Conservation (phyloP, 2,329 filamentous ascomycete species). For the Aspergillus fumigatiaffinis region DNA sequence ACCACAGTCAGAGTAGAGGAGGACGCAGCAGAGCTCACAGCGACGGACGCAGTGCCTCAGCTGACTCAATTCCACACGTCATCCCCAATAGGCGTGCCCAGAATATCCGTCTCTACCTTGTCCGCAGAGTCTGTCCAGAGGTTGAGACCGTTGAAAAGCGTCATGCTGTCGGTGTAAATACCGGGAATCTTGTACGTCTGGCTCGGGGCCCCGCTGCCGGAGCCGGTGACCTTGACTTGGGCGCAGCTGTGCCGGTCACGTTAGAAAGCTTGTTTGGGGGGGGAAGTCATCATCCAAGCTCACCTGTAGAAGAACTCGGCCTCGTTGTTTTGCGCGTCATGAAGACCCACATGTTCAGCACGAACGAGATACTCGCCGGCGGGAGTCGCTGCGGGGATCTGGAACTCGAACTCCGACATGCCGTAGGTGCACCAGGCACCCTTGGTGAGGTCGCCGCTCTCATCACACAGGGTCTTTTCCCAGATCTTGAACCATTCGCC, state of each 20-base stretch:
- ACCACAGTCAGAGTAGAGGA: too few species aligned
- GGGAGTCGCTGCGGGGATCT: conserved; percentile 39
- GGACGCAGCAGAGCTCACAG: too few species aligned
- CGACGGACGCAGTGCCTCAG: too few species aligned
- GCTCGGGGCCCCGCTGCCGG: conserved; percentile 28
- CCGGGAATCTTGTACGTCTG: conserved; percentile 14
- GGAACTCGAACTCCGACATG: conserved; percentile 24
- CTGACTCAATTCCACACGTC: conserved; percentile 5
- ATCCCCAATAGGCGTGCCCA: conserved; percentile 12
- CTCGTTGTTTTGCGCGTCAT: conserved; percentile 38
- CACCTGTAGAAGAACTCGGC: conserved; percentile 49
- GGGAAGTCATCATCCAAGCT: neutral
- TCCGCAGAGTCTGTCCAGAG: conserved; percentile 12
- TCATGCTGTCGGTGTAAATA: conserved; percentile 16
- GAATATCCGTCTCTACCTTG: conserved; percentile 8
- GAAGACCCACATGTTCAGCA: conserved; percentile 49
- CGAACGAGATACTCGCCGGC: conserved; percentile 50
- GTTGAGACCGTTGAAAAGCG: conserved; percentile 14
- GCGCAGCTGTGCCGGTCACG: conserved; percentile 21
- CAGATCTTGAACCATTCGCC: conserved; percentile 24
- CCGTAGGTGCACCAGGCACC: conserved; percentile 15
- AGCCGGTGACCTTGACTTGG: conserved; percentile 43
- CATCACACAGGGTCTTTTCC: conserved; percentile 14
- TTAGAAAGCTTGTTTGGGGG: neutral
- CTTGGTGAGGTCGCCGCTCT: conserved; percentile 9